Conservation (phyloP, 192 early-diverging fungal genomes). For the Lobosporangium transversale region DNA sequence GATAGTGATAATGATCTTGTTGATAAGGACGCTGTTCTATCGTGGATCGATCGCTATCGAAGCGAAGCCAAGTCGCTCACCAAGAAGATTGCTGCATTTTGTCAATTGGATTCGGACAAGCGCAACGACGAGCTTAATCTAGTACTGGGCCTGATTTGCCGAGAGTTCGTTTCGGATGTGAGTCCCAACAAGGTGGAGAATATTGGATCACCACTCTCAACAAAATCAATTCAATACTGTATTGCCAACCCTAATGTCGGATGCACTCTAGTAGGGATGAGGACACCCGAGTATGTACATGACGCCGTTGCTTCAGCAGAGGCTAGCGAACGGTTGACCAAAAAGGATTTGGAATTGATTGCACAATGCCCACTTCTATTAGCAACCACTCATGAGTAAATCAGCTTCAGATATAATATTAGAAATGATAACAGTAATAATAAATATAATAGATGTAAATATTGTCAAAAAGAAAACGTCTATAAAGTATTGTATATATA, state of each 20-base stretch:
- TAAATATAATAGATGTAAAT: not conserved
- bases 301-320: constrained; percentile 60
- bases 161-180: constrained; percentile 42
- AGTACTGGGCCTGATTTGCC: constrained; percentile 56
- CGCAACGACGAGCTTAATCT: constrained; percentile 66
- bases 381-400: constrained; percentile 9
- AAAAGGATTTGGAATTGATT: constrained; percentile 48
- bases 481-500: too few relatives aligned
- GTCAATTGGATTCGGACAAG: constrained; percentile 59
- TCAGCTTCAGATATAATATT: too few relatives aligned
- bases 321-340: constrained; percentile 33
- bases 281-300: constrained; percentile 65
- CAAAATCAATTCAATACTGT: constrained; percentile 60
- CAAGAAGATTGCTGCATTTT: constrained; percentile 55
- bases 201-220: constrained; percentile 61
- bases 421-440: not conserved
- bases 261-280: constrained; percentile 72
- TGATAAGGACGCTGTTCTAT: constrained; percentile 38
- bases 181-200: constrained; percentile 22
- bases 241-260: constrained; percentile 60
- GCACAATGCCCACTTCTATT: constrained; percentile 50
- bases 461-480: too few relatives aligned
- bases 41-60: constrained; percentile 59
- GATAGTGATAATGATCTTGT: not conserved
- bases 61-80: constrained; percentile 36